Base-by-base conservation (phyloP, 176 grass and related monocot species). In the Panicum miliaceum region DNA sequence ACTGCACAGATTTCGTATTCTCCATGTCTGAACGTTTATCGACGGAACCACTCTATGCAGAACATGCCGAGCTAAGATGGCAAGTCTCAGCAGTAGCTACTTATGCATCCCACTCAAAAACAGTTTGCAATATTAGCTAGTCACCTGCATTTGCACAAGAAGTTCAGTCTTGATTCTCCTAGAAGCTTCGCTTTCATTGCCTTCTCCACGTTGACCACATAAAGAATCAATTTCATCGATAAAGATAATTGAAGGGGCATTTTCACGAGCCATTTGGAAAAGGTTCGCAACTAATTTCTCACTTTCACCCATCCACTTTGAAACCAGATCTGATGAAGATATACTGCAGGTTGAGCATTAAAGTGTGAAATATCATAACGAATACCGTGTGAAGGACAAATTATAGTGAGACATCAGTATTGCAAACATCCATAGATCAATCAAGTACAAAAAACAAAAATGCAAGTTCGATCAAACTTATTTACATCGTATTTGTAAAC, bases 271-370 rank as follows among this genome's bases (percentile, higher is more conserved):
- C 96, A 98, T 95, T 92, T 98, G 68, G 77, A 98, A 98, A 81
- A 98, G 92, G 62, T 98, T 98, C 37, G 93, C 87, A 74, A 98
- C 96, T 48, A 98, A 46, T 77, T 98, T 98, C 81, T 98, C 96
- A 69, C 96, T 98, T 88, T 98, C 96, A 78, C 96, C 96, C 96
- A 98, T 98, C 96, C 96, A 98, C 71, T 98, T 98, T 60, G 96
- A 98, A 81, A 98, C 96, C 82, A 98, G 91, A 67, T 98, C 96
- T 38, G 96, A 98, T 7, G 96, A 98, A 93, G 96, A 98, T 90
- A 98, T 98, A 67, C 96, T 98, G 93, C 90, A 87, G 3, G 65
- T 71, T 68, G 63, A 89, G 8, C 27, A 81, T 74, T 10, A 20
- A 64, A 63, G 68, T 53, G 45, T 74, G 3, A 85, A 45, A 71